Evolutionary conservation across 495 filamentous ascomycete genomes (phyloP).

Genomic region (Penicillium verhagenii): DNA sequence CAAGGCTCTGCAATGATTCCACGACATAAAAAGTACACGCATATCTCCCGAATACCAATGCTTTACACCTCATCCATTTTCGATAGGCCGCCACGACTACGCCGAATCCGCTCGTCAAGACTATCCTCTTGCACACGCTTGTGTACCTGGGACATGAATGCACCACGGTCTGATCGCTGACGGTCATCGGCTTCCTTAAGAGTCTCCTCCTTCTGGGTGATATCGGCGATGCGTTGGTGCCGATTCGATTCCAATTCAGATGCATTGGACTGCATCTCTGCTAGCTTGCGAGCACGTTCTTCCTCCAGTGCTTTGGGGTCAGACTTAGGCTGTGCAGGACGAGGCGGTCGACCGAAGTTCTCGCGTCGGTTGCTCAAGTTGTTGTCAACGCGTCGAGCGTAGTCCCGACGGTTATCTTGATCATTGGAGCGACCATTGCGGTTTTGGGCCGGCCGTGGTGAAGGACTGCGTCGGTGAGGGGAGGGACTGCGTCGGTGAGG

Average conservation of each 20-base stretch:
- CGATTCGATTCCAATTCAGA: slow-evolving; percentile 72
- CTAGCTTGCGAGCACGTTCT: slow-evolving; percentile 60
- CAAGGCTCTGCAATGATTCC: background rate
- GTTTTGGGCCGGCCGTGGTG: slow-evolving; percentile 8
- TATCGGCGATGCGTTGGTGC: slow-evolving; percentile 64
- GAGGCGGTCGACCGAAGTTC: slow-evolving; percentile 18
- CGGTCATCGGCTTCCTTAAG: slow-evolving; percentile 61
- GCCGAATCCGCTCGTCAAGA: slow-evolving; percentile 42
- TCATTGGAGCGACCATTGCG: slow-evolving; percentile 9
- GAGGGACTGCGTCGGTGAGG: too few relatives aligned
- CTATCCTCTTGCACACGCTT: slow-evolving; percentile 41
- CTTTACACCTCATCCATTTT: slow-evolving; percentile 30
- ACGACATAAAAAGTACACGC: background rate
- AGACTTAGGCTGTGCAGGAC: slow-evolving; percentile 10
- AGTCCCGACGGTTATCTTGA: slow-evolving; percentile 17
- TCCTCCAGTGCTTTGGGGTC: slow-evolving; percentile 33
- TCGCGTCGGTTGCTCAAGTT: slow-evolving; percentile 16
- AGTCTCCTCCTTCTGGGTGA: slow-evolving; percentile 62
- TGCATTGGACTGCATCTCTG: slow-evolving; percentile 88
- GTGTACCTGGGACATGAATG: slow-evolving; percentile 42
- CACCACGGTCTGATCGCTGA: slow-evolving; percentile 41
- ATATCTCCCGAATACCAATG: too few relatives aligned
- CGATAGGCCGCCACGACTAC: slow-evolving; percentile 39
- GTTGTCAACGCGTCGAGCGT: slow-evolving; percentile 12
- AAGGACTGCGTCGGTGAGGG: background rate